A percentile compares a stretch with the other conserved stretches of the same genome.
Conservation (phyloP, 208 protist genomes). For the Leishmania guyanensis region DNA sequence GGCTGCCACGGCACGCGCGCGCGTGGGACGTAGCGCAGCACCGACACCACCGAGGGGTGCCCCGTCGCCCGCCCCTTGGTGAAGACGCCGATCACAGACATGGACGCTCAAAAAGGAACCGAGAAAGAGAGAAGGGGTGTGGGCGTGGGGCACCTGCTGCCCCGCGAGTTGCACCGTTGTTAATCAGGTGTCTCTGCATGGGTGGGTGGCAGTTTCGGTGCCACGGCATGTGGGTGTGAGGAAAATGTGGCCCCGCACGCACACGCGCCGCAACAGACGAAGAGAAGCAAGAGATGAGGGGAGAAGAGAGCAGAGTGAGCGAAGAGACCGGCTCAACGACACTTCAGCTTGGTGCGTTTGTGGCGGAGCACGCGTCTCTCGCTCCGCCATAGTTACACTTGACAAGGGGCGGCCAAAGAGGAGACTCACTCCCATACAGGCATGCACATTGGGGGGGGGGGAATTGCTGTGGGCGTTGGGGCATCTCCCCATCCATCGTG, state of each 20-base stretch:
- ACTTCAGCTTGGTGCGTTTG: too few species aligned
- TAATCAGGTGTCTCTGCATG: too few species aligned
- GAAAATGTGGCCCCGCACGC: not conserved
- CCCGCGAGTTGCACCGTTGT: not conserved
- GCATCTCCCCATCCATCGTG: too few species aligned
- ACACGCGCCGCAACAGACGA: not conserved
- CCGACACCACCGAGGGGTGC: slow-evolving; percentile 59
- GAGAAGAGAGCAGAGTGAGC: not conserved
- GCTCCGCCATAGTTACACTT: too few species aligned
- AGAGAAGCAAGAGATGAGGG: not conserved
- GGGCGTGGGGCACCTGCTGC: not conserved
- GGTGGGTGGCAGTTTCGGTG: too few species aligned
- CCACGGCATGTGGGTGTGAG: not conserved
- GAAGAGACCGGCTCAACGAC: too few species aligned
- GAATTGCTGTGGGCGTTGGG: not conserved
- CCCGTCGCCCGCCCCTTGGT: slow-evolving; percentile 63
- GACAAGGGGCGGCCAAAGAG: too few species aligned
- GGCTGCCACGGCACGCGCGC: slow-evolving; percentile 89
- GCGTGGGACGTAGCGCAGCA: slow-evolving; percentile 88
- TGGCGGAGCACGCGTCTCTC: too few species aligned
- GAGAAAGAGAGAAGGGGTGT: not conserved
- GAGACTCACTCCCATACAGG: not conserved
- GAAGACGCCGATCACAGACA: slow-evolving; percentile 86
- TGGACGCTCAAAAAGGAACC: slow-evolving; percentile 9
- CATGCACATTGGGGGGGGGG: not conserved